Conservation (phyloP, 1,284 basidiomycete species). For the Ustilago vetiveriae region DNA sequence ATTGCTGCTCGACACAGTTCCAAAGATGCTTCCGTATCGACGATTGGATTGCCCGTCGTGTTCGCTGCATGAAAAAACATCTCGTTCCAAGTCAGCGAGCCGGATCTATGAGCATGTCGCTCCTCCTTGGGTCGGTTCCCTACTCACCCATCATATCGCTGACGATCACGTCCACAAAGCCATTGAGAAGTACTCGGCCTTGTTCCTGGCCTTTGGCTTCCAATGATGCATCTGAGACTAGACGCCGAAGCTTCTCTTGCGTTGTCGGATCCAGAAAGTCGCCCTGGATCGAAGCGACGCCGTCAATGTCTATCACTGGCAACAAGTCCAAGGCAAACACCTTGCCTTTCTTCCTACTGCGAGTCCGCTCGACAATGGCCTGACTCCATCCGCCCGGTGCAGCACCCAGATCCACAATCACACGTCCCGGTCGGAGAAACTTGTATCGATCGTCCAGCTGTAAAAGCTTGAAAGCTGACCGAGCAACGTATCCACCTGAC, state of each 20-base stretch:
- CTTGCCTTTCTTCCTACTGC: background rate
- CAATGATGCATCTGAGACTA: constrained; percentile 8
- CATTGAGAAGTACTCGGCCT: background rate
- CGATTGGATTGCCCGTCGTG: constrained; percentile 46
- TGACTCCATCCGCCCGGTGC: constrained; percentile 64
- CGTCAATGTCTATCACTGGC: constrained; percentile 26
- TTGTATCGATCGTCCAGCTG: constrained; percentile 53
- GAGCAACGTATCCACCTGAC: constrained; percentile 37
- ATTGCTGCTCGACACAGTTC: constrained; percentile 38
- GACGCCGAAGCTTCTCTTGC: constrained; percentile 22
- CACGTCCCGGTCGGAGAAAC: constrained; percentile 40
- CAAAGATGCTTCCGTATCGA: constrained; percentile 47
- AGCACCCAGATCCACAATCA: constrained; percentile 60
- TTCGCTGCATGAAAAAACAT: constrained; percentile 17
- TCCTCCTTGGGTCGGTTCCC: too few species aligned
- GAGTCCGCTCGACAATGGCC: constrained; percentile 39
- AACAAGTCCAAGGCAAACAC: constrained; percentile 57
- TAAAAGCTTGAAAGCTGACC: constrained; percentile 61
- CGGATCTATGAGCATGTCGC: too few species aligned
- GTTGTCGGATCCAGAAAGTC: constrained; percentile 44
- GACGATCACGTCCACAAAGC: constrained; percentile 56
- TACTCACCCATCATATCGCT: constrained; percentile 63
- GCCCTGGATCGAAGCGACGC: constrained; percentile 45
- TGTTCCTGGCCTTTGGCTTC: background rate
- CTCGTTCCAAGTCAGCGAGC: background rate